These are phyloP conservation scores for Dillenia turbinata DNA, from an alignment of 164 flowering plant genomes.

Conservation along the genomic window DNA sequence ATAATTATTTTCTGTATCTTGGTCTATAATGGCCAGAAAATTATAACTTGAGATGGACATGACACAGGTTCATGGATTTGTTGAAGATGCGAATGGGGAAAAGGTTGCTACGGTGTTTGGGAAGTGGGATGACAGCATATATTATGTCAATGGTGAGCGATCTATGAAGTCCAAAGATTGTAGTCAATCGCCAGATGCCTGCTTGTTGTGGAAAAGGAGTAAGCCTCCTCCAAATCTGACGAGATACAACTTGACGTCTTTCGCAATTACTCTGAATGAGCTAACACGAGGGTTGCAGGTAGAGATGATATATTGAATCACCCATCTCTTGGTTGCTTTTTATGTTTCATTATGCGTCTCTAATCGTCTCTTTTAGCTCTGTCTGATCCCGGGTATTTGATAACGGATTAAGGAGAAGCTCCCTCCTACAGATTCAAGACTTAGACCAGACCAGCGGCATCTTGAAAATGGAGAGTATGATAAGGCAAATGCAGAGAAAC, in stretches of 20 bases:
- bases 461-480: conserved; percentile 94
- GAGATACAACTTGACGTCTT: conserved; percentile 84
- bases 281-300: conserved; percentile 84
- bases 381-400: conserved; percentile 59
- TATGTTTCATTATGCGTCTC: conserved; percentile 26
- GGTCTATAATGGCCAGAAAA: too few species aligned
- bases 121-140: conserved; percentile 90
- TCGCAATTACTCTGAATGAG: conserved; percentile 88
- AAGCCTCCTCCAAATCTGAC: conserved; percentile 61
- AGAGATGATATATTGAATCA: conserved; percentile 24
- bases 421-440: conserved; percentile 94
- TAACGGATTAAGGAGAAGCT: conserved; percentile 86
- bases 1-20: background rate
- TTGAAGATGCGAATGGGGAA: conserved; percentile 63
- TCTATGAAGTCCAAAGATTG: conserved; percentile 37
- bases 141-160: conserved; percentile 48
- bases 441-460: conserved; percentile 91
- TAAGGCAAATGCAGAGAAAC: conserved; percentile 83
- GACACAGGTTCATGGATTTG: conserved; percentile 71
- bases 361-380: conserved; percentile 39
- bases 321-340: conserved; percentile 9
- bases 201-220: conserved; percentile 68
- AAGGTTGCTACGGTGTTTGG: conserved; percentile 69
- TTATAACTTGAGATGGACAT: too few species aligned
- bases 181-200: conserved; percentile 30